Percentiles rank a stretch among this genome's conserved stretches.
Conservation (phyloP, 1,284 basidiomycete genomes). For the Erythrobasidium hasegawianum region DNA sequence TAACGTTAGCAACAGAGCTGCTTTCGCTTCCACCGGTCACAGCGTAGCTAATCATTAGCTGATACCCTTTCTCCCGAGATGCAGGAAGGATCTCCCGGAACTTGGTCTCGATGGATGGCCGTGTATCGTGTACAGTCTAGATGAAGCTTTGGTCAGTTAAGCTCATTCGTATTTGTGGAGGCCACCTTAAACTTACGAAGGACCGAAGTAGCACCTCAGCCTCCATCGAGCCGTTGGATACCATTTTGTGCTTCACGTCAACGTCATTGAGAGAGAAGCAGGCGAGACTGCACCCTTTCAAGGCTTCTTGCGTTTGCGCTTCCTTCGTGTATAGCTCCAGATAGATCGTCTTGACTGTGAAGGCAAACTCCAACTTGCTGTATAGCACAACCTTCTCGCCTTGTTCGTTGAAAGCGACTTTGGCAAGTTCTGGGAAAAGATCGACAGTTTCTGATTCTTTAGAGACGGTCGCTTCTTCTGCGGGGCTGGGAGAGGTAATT, state of each 20-base stretch:
- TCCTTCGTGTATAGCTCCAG: constrained; percentile 83
- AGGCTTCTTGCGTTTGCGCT: constrained; percentile 60
- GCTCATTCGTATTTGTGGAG: neutral
- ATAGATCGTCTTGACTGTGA: constrained; percentile 70
- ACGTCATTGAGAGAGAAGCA: constrained; percentile 79
- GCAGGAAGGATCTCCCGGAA: constrained; percentile 94
- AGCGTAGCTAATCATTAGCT: constrained; percentile 90
- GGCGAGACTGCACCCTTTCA: constrained; percentile 77
- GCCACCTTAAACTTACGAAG: constrained; percentile 52
- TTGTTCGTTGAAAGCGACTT: constrained; percentile 49
- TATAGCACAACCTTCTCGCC: constrained; percentile 60
- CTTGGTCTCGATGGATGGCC: constrained; percentile 67
- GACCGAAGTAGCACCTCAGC: constrained; percentile 83
- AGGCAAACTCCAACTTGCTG: constrained; percentile 71
- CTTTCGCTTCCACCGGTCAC: constrained; percentile 59
- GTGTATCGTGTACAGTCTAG: constrained; percentile 77
- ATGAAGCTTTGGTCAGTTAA: neutral
- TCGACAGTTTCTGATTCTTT: constrained; percentile 46
- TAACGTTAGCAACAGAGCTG: constrained; percentile 71
- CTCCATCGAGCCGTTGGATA: constrained; percentile 78
- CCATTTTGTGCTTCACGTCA: constrained; percentile 73
- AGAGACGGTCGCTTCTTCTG: neutral
- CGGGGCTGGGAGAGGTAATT: constrained; percentile 19
- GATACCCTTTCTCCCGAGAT: constrained; percentile 74
- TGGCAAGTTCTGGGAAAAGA: constrained; percentile 55